Base-by-base conservation (phyloP, 2,329 filamentous ascomycete genomes). In the Verticillium nubilum region DNA sequence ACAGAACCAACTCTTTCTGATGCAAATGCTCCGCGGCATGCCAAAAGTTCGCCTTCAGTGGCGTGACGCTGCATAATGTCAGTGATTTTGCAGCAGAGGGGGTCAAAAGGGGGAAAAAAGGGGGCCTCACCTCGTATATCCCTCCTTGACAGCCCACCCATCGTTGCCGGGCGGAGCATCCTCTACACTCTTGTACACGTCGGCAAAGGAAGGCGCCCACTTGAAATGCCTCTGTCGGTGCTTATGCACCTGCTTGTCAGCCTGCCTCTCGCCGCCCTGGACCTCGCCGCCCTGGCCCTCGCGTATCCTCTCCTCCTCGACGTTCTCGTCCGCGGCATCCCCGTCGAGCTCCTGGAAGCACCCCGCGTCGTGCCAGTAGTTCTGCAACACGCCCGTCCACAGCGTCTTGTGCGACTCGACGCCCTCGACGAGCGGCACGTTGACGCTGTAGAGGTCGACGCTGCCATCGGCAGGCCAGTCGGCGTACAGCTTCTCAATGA, bases 31-130 rank as follows among this genome's bases (percentile, higher is more conserved):
- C 78, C 42, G 80, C 75, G 12, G 84, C 82, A 72, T 94, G 91
- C 84, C 90, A 92, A 73, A 97, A 99, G 74, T 97, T 97, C 50
- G 94, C 93, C 73, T 90, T 91, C 65, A 98, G 74, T 15, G 94
- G 91, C 4, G 95, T 97, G 59, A 99, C 86, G 73, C 92, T 96
- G 68, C 63, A 29, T 67, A 54, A 12, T 61, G 59, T 52, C 19
- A 26, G 31, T 37, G 19, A 33, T 42, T n/a, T 12, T n/a, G n/a
- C 3, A 10, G 12, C 4, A n/a, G 17, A 26, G 13, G 19, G 60
- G 27, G 29, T 42, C 17, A 33, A 56, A 59, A 52, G 13, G 27
- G 29, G 54, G 27, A 26, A 5, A n/a, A 29, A 28, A 62, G 62
- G 28, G 57, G 15, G 29, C 75, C 79, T 67, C 76, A 91, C 90